These are phyloP conservation scores for Gastrolobium bilobum DNA, from an alignment of 306 rosid genomes.

Conservation along the genomic window DNA sequence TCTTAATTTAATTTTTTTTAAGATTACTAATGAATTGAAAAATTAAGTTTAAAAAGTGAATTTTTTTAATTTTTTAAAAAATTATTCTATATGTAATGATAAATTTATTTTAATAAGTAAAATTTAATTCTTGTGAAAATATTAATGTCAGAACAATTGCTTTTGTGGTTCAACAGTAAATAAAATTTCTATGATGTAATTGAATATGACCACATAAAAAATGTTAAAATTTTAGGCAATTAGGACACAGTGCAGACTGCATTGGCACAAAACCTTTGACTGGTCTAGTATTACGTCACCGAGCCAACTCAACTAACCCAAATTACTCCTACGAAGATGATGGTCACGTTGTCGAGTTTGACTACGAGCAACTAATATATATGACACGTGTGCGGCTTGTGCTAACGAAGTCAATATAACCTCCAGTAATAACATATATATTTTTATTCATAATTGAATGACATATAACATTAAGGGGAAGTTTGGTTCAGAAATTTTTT, in stretches of 20 bases:
- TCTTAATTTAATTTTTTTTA: neutral
- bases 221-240: neutral
- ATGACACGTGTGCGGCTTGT: neutral
- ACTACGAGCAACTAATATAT: neutral
- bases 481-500: too few species aligned
- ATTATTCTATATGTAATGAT: neutral
- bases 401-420: neutral
- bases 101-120: neutral
- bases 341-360: constrained; percentile 21
- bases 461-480: too few species aligned
- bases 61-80: neutral
- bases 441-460: too few species aligned
- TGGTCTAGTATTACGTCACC: neutral
- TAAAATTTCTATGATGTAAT: too few species aligned
- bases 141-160: neutral
- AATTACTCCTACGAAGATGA: neutral
- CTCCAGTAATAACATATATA: too few species aligned
- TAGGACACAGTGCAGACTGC: neutral
- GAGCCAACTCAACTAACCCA: neutral
- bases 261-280: neutral
- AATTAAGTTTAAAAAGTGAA: neutral
- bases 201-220: neutral
- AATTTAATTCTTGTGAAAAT: neutral
- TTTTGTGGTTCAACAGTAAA: neutral
- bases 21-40: neutral